Conservation (phyloP, 306 rosid genomes). For the Prunus padus region DNA sequence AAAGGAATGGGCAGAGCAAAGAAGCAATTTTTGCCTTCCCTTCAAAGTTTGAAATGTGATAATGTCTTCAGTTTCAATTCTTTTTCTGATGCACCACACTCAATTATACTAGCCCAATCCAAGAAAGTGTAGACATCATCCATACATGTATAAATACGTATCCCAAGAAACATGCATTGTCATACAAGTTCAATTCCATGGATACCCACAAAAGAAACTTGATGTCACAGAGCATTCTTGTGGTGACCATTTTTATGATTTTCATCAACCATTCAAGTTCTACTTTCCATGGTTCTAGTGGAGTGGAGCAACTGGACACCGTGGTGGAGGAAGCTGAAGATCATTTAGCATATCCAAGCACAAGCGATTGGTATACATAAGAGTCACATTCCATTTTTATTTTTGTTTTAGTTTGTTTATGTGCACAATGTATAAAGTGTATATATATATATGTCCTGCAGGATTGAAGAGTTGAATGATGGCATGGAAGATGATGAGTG, state of each 20-base stretch:
- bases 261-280: slow-evolving; percentile 29
- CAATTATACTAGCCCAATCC: slow-evolving; percentile 2
- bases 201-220: slow-evolving; percentile 30
- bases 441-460: slow-evolving; percentile 10
- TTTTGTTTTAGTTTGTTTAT: neutral
- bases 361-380: slow-evolving; percentile 37
- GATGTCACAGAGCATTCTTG: slow-evolving; percentile 19
- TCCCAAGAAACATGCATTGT: slow-evolving; percentile 21
- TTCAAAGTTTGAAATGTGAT: slow-evolving; percentile 59
- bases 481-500: slow-evolving; percentile 44
- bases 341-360: slow-evolving; percentile 29
- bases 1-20: slow-evolving; percentile 17
- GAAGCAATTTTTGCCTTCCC: slow-evolving; percentile 51
- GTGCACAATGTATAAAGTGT: neutral
- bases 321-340: slow-evolving; percentile 31
- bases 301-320: slow-evolving; percentile 38
- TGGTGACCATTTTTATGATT: slow-evolving; percentile 35
- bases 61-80: slow-evolving; percentile 41
- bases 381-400: neutral
- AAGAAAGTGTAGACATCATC: neutral
- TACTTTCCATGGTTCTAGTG: slow-evolving; percentile 36
- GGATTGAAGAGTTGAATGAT: slow-evolving; percentile 36
- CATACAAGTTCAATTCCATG: slow-evolving; percentile 40
- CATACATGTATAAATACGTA: slow-evolving; percentile 38
- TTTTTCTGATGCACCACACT: slow-evolving; percentile 30